Evolutionary conservation across 2,329 filamentous ascomycete species (phyloP).

Genomic region (Parastagonospora avenae): DNA sequence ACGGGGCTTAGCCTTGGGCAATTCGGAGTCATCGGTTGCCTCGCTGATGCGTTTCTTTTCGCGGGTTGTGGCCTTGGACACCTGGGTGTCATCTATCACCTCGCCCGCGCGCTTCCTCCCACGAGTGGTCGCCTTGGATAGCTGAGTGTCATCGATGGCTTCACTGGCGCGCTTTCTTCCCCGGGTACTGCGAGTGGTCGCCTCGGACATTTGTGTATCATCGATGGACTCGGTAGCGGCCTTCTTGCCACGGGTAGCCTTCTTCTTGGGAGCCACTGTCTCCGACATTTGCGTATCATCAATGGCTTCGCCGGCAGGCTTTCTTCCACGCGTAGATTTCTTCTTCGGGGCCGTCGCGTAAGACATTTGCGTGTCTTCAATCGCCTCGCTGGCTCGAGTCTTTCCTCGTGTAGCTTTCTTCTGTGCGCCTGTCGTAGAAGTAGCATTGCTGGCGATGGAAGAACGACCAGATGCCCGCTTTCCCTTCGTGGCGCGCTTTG

Average conservation of each 20-base stretch:
- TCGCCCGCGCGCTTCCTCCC: no score
- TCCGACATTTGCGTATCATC: neutral
- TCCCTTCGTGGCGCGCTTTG: constrained; percentile 33
- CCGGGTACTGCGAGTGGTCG: no score
- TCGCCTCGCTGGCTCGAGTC: constrained; percentile 17
- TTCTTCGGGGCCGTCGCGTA: neutral
- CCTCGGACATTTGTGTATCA: neutral
- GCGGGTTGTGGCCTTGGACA: no score
- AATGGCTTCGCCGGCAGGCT: constrained; percentile 13
- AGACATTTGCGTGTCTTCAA: no score
- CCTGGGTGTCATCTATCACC: no score
- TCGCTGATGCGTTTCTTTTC: neutral
- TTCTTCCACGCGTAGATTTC: neutral
- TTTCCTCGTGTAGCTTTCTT: constrained; percentile 17
- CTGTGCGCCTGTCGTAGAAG: constrained; percentile 15
- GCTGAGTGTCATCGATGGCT: no score
- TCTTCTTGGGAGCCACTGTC: constrained; percentile 4
- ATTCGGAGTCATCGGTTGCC: no score
- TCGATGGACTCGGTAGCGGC: constrained; percentile 22
- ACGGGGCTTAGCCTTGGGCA: neutral
- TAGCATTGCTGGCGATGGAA: constrained; percentile 21
- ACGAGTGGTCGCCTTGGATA: no score
- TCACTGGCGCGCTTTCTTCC: no score
- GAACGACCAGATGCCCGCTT: constrained; percentile 27
- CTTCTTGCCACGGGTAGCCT: constrained; percentile 20